Evolutionary conservation across 495 filamentous ascomycete species (phyloP), one percentile per base, ranked within the genome.

Genomic region (Lasiosphaeria ovina): DNA sequence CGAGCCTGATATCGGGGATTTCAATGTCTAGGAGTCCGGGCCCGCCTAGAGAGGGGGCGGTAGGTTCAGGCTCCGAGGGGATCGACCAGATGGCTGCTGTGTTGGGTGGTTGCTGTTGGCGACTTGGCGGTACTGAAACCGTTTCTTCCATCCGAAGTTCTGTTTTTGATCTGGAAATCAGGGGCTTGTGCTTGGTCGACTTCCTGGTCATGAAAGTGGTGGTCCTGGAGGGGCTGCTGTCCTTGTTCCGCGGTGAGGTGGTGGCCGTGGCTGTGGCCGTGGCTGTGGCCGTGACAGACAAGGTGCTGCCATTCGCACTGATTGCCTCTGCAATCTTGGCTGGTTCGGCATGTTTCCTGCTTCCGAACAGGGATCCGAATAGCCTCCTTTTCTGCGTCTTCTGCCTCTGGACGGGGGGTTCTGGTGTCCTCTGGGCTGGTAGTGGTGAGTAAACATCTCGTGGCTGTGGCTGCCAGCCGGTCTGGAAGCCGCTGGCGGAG

Each of bases 1-100:
- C 93, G 79, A 98, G 79, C 54, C 91, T 79, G 45, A 90, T 80
- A 38, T 81, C 79, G 0, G 93, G 93, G 42, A 98, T 95, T 38
- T 94, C 85, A 6, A 97, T 83, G 57, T 91, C 80, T 38, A 98
- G 75, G 12, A 67, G 35, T 33, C 62, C 58, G 56, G 62, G 36
- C 49, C 66, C 34, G 52, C 62, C 16, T 47, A 55, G 17, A 42
- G 55, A 14, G 59, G 59, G n/a, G 54, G 54, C 1, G 52, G 55
- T n/a, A 51, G 66, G 36, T 55, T 58, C n/a, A 54, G 62, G 31
- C 45, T 61, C 40, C 55, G 63, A 12, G 60, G 66, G 35, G 58
- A 12, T 35, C n/a, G 55, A 31, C 56, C 40, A 54, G 31, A 9
- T 10, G 12, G 48, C 35, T 12, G 3, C 33, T 9, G 48, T 6